Conservation (phyloP, 2,329 filamentous ascomycete species). For the Ophiostoma montium region DNA sequence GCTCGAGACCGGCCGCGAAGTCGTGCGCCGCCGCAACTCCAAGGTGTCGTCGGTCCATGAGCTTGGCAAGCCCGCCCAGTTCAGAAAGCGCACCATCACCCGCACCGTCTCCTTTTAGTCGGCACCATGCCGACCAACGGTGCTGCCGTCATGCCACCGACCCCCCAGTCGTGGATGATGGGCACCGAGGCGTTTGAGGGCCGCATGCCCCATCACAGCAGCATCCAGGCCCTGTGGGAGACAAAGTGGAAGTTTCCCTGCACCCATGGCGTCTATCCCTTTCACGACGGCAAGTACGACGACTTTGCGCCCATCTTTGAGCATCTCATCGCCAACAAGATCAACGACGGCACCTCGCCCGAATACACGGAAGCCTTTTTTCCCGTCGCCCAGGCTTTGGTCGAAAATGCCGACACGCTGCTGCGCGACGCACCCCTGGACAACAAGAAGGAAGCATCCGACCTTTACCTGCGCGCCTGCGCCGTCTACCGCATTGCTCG, state of each 20-base stretch:
- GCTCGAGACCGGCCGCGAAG: slow-evolving; percentile 3
- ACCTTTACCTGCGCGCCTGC: slow-evolving; percentile 55
- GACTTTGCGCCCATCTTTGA: slow-evolving; percentile 59
- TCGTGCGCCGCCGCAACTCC: slow-evolving; percentile 16
- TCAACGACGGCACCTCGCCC: slow-evolving; percentile 51
- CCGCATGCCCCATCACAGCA: slow-evolving; percentile 41
- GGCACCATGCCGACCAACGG: neutral
- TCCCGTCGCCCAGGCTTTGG: slow-evolving; percentile 43
- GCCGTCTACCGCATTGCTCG: slow-evolving; percentile 60
- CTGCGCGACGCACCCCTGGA: neutral
- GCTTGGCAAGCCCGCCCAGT: slow-evolving; percentile 15
- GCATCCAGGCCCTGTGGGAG: slow-evolving; percentile 54
- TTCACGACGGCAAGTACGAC: slow-evolving; percentile 54
- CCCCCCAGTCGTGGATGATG: slow-evolving; percentile 27
- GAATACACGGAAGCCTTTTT: slow-evolving; percentile 52
- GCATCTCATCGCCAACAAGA: slow-evolving; percentile 43
- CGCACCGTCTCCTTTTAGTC: slow-evolving; percentile 14
- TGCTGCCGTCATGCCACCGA: neutral
- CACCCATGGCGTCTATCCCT: slow-evolving; percentile 52
- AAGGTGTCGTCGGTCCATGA: slow-evolving; percentile 12
- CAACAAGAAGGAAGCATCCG: slow-evolving; percentile 37
- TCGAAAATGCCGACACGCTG: slow-evolving; percentile 30
- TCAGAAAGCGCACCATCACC: slow-evolving; percentile 21
- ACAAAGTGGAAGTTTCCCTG: slow-evolving; percentile 62
- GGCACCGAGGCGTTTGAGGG: slow-evolving; percentile 27